Evolutionary conservation across 1,139 yeast species (phyloP), one percentile per base, ranked within the genome.

Genomic region (Meyerozyma carpophila): DNA sequence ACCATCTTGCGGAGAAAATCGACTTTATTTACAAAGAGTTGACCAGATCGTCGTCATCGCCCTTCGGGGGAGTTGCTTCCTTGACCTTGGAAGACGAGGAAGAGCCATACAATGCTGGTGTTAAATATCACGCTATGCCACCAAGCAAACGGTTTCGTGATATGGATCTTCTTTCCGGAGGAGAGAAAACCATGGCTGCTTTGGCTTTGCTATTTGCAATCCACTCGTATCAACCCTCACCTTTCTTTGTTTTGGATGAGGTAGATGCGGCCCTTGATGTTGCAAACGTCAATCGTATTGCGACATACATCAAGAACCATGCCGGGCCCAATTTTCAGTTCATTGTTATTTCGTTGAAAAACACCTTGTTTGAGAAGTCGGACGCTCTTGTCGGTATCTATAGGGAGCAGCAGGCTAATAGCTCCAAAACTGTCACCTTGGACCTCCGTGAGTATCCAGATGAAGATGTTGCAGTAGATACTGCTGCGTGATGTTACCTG

Each of bases 161-260:
- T 53, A 91, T 93, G 90, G 96, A 89, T 47, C 78, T 87, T 48
- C 71, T 93, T 11, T 89, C 97, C 0, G 99, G 98, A 42, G 99
- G 99, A 41, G 98, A 93, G 59, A 90, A 91, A 61, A 88, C 98
- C 1, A 85, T 93, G 65, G 98, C 98, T 1, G 98, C 98, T 0
- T 71, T 93, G 51, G 97, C 98, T 0, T 70, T 93, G 49, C 64
- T 93, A 41, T 93, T 93, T 69, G 94, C 98, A 2, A 81, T 91
- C 42, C 97, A 93, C 61, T 84, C 95, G 0, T 87, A 70, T 65
- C 94, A 84, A 44, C 98, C 98, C 1, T 84, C 97, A 0, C 98
- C 99, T 21, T 93, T 93, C 61, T 93, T 93, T 59, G 96, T 93
- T 0, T 70, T 93, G 41, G 99, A 93, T 62, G 99, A 93, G 65